Evolutionary conservation across 164 flowering plant species (phyloP).

Genomic region (Kingdonia uniflora): DNA sequence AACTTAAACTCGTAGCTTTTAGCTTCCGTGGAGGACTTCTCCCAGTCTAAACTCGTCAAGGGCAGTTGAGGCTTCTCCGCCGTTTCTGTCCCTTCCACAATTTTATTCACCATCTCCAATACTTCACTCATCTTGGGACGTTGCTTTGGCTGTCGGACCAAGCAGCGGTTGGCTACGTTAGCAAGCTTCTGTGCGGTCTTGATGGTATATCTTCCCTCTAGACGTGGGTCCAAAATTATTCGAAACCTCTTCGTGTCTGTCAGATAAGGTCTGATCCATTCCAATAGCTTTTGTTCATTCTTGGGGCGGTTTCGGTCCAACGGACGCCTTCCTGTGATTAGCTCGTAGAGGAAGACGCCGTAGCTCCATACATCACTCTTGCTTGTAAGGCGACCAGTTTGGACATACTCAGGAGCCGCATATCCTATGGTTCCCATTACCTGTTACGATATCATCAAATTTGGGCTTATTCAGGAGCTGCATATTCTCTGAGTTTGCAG

Average conservation of each 20-base stretch:
- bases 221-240: constrained; percentile 67
- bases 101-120: constrained; percentile 45
- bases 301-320: constrained; percentile 68
- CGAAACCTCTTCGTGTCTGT: constrained; percentile 49
- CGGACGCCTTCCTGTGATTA: constrained; percentile 80
- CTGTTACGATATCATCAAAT: constrained; percentile 14
- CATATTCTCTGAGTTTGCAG: too few relatives aligned
- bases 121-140: constrained; percentile 89
- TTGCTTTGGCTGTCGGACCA: constrained; percentile 40
- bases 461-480: too few relatives aligned
- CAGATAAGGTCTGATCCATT: constrained; percentile 72
- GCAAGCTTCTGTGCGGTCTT: constrained; percentile 67
- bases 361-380: constrained; percentile 91
- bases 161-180: constrained; percentile 65
- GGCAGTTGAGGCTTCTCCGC: constrained; percentile 26
- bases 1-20: constrained; percentile 11
- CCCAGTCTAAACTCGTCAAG: constrained; percentile 12
- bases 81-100: constrained; percentile 27
- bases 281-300: constrained; percentile 68
- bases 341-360: constrained; percentile 86
- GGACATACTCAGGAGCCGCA: constrained; percentile 91
- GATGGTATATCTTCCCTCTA: constrained; percentile 40
- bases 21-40: constrained; percentile 11
- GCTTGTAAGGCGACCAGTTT: constrained; percentile 73
- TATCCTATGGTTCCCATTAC: constrained; percentile 95